These are phyloP conservation scores for Pelagomonas calceolata DNA, from an alignment of 108 stramenopile genomes.

Conservation along the genomic window DNA sequence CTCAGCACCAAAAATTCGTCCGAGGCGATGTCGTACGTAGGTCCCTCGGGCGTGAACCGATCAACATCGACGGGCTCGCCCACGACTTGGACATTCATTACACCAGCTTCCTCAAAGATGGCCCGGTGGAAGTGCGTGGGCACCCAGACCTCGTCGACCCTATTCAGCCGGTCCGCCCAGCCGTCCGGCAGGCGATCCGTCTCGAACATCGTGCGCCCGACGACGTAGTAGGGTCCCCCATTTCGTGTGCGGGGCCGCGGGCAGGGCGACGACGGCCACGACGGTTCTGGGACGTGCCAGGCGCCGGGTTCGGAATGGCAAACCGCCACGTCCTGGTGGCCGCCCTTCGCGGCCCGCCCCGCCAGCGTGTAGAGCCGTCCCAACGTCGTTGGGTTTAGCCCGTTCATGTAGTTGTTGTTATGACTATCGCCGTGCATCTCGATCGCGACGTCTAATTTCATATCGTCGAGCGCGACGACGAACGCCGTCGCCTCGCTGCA, in stretches of 20 bases:
- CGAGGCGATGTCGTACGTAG: neutral
- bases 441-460: neutral
- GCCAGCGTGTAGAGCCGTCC: no score
- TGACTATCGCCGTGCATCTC: conserved; percentile 25
- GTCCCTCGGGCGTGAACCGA: conserved; percentile 12
- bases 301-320: conserved; percentile 40
- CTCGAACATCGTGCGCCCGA: conserved; percentile 47
- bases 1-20: conserved; percentile 14
- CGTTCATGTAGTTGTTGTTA: conserved; percentile 8
- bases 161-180: conserved; percentile 24
- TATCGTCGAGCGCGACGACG: neutral
- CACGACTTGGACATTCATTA: conserved; percentile 14
- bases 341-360: no score
- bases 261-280: neutral
- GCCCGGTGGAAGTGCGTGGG: conserved; percentile 15
- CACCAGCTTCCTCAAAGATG: conserved; percentile 16
- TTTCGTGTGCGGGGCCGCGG: conserved; percentile 11
- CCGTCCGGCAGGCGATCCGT: conserved; percentile 38
- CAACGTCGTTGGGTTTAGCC: neutral
- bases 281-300: conserved; percentile 11
- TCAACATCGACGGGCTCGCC: conserved; percentile 25
- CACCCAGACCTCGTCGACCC: conserved; percentile 38
- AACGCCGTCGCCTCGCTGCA: conserved; percentile 16
- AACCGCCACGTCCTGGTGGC: neutral
- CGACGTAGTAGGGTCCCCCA: conserved; percentile 1